phyloP scores from a whole-genome alignment of 345 rosid species.

The Syzygium grande region DNA sequence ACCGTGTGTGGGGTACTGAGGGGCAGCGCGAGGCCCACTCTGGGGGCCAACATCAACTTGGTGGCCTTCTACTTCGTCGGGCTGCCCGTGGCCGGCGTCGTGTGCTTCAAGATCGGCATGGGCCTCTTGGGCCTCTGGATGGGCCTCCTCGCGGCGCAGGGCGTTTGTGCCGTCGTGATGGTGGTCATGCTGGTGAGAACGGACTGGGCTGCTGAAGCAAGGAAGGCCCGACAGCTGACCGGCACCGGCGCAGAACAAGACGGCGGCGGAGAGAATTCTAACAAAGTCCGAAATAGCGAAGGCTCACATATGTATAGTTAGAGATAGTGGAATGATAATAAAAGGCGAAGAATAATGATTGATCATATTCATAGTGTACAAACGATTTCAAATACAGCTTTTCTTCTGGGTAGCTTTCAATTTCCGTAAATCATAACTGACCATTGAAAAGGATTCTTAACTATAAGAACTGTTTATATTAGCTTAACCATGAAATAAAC shows the following conservation, averaged over 20 bases:
- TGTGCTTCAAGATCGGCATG: constrained; percentile 23
- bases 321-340: not conserved
- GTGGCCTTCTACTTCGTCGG: constrained; percentile 48
- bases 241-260: not conserved
- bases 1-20: constrained; percentile 43
- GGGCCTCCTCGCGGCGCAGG: constrained; percentile 38
- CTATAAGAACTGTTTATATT: not conserved
- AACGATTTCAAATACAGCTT: not conserved
- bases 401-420: not conserved
- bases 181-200: constrained; percentile 21
- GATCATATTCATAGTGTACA: not conserved
- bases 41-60: constrained; percentile 37
- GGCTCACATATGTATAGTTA: not conserved
- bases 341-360: not conserved
- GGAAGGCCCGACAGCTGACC: constrained; percentile 31
- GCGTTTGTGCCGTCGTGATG: constrained; percentile 22
- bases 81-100: constrained; percentile 24
- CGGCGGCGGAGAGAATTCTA: too few species aligned
- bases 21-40: constrained; percentile 43
- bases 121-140: constrained; percentile 42
- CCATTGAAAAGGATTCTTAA: not conserved
- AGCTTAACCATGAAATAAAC: not conserved
- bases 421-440: not conserved
- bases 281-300: not conserved
- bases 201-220: constrained; percentile 30